Evolutionary conservation across 345 rosid genomes (phyloP).

Genomic region (Lepidium africanum): DNA sequence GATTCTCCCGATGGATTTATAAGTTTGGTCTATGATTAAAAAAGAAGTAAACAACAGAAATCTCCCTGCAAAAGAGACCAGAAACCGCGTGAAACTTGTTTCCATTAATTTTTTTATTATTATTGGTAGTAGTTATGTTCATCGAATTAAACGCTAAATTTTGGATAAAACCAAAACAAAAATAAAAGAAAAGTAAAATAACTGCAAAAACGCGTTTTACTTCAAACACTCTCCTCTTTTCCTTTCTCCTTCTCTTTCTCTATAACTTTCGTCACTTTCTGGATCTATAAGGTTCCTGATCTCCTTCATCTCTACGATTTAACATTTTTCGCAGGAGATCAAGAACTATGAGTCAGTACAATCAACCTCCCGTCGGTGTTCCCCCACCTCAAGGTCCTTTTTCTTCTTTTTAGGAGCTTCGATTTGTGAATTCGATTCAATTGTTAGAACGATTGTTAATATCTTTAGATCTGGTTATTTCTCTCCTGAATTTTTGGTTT

Average conservation of each 20-base stretch:
- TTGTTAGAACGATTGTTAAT: background rate
- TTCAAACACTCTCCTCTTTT: background rate
- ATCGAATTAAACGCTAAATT: background rate
- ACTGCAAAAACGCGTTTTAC: slow-evolving; percentile 25
- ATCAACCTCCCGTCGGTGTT: slow-evolving; percentile 84
- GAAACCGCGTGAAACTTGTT: slow-evolving; percentile 3
- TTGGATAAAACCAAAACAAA: background rate
- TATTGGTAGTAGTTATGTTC: background rate
- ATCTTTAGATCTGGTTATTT: slow-evolving; percentile 1
- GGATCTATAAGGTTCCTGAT: slow-evolving; percentile 14
- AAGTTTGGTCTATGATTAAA: no score
- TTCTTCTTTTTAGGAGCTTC: background rate
- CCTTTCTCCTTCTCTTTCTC: background rate
- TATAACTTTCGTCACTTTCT: background rate
- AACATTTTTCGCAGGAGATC: background rate
- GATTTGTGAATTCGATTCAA: background rate
- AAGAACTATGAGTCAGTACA: slow-evolving; percentile 67
- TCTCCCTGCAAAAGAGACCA: background rate
- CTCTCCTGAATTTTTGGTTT: background rate
- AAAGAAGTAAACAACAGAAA: background rate
- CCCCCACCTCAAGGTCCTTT: slow-evolving; percentile 85
- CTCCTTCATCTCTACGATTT: background rate
- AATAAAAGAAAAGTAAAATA: background rate
- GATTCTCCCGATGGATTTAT: no score
- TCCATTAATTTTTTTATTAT: no score